These are phyloP conservation scores for Metarhizium sp. DNA, from an alignment of 2,329 filamentous ascomycete genomes.

Conservation along the genomic window DNA sequence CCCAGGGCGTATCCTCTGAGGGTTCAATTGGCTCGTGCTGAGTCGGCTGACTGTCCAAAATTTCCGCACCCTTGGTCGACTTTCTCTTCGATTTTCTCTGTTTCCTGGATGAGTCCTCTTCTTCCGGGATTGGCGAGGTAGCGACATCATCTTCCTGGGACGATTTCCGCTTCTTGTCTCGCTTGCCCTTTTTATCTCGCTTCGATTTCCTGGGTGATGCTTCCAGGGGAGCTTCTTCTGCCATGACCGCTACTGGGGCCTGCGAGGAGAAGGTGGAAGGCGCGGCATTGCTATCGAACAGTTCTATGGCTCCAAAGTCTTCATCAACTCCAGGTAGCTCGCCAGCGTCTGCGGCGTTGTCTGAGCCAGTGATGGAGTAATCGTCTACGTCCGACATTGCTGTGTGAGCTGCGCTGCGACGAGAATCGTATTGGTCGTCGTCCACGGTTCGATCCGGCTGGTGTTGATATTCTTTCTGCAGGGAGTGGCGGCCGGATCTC, in stretches of 20 bases:
- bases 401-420: conserved; percentile 4
- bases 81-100: conserved; percentile 18
- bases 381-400: conserved; percentile 15
- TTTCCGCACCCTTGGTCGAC: conserved; percentile 2
- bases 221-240: conserved; percentile 11
- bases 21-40: neutral
- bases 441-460: neutral
- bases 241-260: conserved; percentile 22
- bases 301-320: conserved; percentile 26
- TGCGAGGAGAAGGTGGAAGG: conserved; percentile 21
- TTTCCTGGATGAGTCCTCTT: conserved; percentile 12
- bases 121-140: conserved; percentile 8
- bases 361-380: conserved; percentile 14
- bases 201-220: conserved; percentile 17
- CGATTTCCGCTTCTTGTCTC: conserved; percentile 11
- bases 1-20: conserved; percentile 4
- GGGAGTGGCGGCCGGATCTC: neutral
- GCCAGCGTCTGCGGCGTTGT: conserved; percentile 12
- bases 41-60: conserved; percentile 4
- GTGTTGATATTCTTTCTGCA: neutral
- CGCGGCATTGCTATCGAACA: conserved; percentile 28
- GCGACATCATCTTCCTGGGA: conserved; percentile 6
- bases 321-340: conserved; percentile 15
- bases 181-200: conserved; percentile 23
- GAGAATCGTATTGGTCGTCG: neutral